Base-by-base conservation (phyloP, 2,329 filamentous ascomycete species). In the Phialocephala sp. region DNA sequence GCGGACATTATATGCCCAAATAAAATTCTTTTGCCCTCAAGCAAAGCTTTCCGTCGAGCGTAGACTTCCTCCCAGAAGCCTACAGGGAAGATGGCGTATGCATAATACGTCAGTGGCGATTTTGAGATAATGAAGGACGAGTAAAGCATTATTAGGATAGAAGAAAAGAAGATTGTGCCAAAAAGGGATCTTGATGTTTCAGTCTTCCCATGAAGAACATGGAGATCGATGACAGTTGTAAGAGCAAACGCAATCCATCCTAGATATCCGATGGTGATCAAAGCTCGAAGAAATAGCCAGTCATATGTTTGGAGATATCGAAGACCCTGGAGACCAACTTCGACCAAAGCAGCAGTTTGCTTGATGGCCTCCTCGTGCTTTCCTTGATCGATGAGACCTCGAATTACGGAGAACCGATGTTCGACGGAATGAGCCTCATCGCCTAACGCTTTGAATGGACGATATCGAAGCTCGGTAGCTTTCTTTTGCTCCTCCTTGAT, bases 241-340 rank as follows among this genome's bases (percentile, higher is more conserved):
- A 97, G 82, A 1, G 94, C 93, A 78, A 94, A 99, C 0, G 91
- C 90, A 75, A 98, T 96, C 94, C 94, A 99, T 22, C 95, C 95
- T 8, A 98, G 80, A 74, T 98, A 99, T 20, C 95, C 95, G 14
- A 91, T 76, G 1, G 95, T 97, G 66, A 99, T 91, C 59, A 99
- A 83, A 1, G 92, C 91, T 66, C 95, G 86, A 41, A 99, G 81
- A 79, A 99, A 99, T 2, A 99, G 84, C 95, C 95, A 99, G 80
- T 99, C 95, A 74, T 99, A 99, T 0, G 94, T 99, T 78, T 99
- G 95, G 32, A 99, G 84, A 77, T 99, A 99, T 59, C 95, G 87
- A 66, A 99, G 81, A 8, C 95, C 95, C 67, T 93, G 86, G 0
- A 99, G 84, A 1, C 88, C 90, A 59, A 92, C 80, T 66, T 90